Evolutionary conservation across 1,284 basidiomycete species (phyloP).

Genomic region (Exobasidium cylindrosporum): DNA sequence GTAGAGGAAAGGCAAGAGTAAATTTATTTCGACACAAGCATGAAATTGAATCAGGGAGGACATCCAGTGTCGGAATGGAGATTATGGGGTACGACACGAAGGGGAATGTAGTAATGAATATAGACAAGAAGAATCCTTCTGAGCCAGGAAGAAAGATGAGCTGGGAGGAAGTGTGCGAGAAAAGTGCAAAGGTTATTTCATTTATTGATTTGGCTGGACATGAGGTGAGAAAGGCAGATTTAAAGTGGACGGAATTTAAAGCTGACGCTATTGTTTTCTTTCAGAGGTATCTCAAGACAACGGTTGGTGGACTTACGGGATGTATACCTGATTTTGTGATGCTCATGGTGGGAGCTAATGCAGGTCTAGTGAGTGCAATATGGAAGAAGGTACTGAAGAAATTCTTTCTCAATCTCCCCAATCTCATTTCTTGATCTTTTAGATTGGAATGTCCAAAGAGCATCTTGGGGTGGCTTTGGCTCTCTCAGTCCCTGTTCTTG

Average conservation of each 20-base stretch:
- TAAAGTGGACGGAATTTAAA: background rate
- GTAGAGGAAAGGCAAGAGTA: constrained; percentile 85
- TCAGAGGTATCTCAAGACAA: constrained; percentile 69
- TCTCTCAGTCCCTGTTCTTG: constrained; percentile 85
- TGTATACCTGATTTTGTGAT: constrained; percentile 92
- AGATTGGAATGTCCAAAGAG: constrained; percentile 89
- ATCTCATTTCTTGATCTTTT: background rate
- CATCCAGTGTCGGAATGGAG: constrained; percentile 93
- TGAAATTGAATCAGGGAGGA: constrained; percentile 91
- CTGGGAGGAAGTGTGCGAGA: constrained; percentile 93
- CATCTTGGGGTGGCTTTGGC: constrained; percentile 92
- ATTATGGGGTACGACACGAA: constrained; percentile 59
- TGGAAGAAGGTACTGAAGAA: too few species aligned
- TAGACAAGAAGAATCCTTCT: constrained; percentile 20
- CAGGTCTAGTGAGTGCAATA: constrained; percentile 63
- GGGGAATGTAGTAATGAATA: constrained; percentile 31
- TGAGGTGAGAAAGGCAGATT: constrained; percentile 45
- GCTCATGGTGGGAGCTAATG: constrained; percentile 93
- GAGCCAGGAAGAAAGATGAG: constrained; percentile 39
- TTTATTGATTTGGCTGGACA: constrained; percentile 65
- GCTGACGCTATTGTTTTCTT: constrained; percentile 30
- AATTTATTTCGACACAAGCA: constrained; percentile 95
- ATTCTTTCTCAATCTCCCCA: too few species aligned
- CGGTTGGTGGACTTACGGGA: constrained; percentile 88
- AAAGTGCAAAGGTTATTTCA: constrained; percentile 86